A percentile compares a stretch with the other conserved stretches of the same genome.
These are phyloP conservation scores for Metschnikowia lachancei DNA, from an alignment of 805 yeast species.

Conservation along the genomic window DNA sequence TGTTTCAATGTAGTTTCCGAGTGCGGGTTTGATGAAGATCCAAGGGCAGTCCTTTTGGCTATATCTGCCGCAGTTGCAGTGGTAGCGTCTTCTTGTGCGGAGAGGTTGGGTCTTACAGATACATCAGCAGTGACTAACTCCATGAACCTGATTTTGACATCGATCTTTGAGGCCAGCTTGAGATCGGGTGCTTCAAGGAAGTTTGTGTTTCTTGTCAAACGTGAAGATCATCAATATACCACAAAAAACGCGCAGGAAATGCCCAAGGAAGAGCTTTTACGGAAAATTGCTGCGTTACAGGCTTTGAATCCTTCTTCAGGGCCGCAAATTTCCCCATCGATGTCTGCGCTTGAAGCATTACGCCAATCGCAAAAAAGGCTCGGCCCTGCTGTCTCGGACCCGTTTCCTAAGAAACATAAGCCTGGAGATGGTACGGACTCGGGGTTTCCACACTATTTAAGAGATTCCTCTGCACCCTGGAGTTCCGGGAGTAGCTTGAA, in stretches of 20 bases:
- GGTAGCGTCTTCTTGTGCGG: constrained; percentile 12
- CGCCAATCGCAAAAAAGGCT: constrained; percentile 5
- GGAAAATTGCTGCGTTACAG: constrained; percentile 2
- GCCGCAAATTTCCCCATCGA: neutral
- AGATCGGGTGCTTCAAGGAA: constrained; percentile 13
- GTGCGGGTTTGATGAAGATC: constrained; percentile 32
- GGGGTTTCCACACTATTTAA: too few species aligned
- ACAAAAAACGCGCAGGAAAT: neutral
- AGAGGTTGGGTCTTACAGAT: constrained; percentile 5
- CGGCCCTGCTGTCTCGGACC: neutral
- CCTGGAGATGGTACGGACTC: neutral
- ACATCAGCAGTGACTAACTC: constrained; percentile 7
- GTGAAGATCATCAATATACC: constrained; percentile 3
- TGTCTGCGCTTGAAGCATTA: constrained; percentile 3
- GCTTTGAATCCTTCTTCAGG: neutral
- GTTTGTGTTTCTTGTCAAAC: constrained; percentile 16
- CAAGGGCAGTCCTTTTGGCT: constrained; percentile 26
- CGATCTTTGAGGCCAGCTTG: constrained; percentile 14
- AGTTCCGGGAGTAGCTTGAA: constrained; percentile 7
- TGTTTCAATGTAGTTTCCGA: constrained; percentile 37
- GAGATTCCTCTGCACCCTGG: neutral
- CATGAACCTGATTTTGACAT: constrained; percentile 11
- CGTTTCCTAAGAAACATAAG: neutral
- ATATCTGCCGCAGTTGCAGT: constrained; percentile 27
- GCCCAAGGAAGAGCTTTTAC: constrained; percentile 4